These are phyloP conservation scores for Botryotinia calthae DNA, from an alignment of 2,329 filamentous ascomycete species.

Conservation along the genomic window DNA sequence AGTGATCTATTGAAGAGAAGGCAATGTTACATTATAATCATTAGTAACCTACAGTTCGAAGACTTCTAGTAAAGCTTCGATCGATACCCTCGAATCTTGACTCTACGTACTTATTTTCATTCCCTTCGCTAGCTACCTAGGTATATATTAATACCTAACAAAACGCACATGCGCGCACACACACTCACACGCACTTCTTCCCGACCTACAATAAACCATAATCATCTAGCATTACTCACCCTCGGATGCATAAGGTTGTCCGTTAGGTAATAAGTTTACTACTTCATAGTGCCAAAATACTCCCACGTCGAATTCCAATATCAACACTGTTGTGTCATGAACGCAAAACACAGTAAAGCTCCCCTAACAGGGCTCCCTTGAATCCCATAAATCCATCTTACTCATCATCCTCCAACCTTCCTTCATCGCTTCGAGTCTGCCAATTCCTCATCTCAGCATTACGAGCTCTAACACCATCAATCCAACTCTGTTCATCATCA, in stretches of 20 bases:
- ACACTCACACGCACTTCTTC: neutral
- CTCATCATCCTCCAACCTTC: conserved; percentile 34
- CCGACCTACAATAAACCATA: neutral
- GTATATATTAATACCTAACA: neutral
- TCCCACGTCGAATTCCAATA: neutral
- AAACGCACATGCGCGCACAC: neutral
- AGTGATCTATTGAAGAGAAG: neutral
- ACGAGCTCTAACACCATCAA: conserved; percentile 40
- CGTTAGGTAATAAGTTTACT: neutral
- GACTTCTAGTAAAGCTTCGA: neutral
- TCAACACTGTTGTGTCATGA: neutral
- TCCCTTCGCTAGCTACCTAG: neutral
- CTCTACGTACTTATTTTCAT: neutral
- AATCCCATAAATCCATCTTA: conserved; percentile 23
- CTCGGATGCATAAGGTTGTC: neutral
- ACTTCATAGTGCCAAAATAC: neutral
- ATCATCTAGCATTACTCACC: neutral
- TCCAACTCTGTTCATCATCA: conserved; percentile 41
- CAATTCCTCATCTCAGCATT: conserved; percentile 27
- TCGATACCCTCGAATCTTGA: neutral
- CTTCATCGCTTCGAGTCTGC: conserved; percentile 24
- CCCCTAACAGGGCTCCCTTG: neutral
- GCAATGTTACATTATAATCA: neutral
- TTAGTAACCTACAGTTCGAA: neutral
- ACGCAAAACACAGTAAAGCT: neutral